Base-by-base conservation (phyloP, 2,329 filamentous ascomycete genomes). In the Rasamsonia emersonii region DNA sequence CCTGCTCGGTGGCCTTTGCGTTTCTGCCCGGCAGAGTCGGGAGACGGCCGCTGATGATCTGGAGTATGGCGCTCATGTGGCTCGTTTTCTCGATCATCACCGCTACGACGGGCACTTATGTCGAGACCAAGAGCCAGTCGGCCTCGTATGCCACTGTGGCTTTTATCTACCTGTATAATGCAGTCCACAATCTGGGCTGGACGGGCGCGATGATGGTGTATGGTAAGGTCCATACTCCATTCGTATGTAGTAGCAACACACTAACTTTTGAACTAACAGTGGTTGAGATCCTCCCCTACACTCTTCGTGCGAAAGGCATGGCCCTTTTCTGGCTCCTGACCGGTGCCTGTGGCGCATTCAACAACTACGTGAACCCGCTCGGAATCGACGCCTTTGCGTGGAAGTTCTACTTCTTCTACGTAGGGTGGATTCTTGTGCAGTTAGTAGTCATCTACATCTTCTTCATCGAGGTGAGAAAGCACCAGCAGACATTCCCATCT, bases 1-100 rank as follows among this genome's bases (percentile, higher is more conserved):
- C 73, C 13, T 69, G 66, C 44, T 68, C 71, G 9, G 58, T 75
- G 11, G 44, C 69, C 1, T 75, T 74, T 27, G 71, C 75, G 2
- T 58, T 65, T 6, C 58, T 77, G 25, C 71, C 71, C 2, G 73
- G 77, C 21, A 36, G 40, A 18, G 38, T 49, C 16, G 54, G 54
- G 4, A 48, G 54, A 5, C 45, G 53, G 2, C 45, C 47, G 0
- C 53, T 75, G 5, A 51, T 75, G 9, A 49, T 75, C 6, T 40
- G 34, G 15, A 46, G 45, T 11, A 51, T 44, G 9, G 35, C 25
- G 4, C 35, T 47, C 10, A 42, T 44, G 28, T 28, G 37, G 10
- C 15, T 28, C 3, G 28, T 30, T 15, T 42, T 42, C 15, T 28
- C 38, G 3, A 18, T 42, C 2, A 32, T 30, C 20, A 36, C 37